A percentile compares a stretch with the other conserved stretches of the same genome.
These are phyloP conservation scores for Draba incana DNA, from an alignment of 345 rosid genomes.

Conservation along the genomic window DNA sequence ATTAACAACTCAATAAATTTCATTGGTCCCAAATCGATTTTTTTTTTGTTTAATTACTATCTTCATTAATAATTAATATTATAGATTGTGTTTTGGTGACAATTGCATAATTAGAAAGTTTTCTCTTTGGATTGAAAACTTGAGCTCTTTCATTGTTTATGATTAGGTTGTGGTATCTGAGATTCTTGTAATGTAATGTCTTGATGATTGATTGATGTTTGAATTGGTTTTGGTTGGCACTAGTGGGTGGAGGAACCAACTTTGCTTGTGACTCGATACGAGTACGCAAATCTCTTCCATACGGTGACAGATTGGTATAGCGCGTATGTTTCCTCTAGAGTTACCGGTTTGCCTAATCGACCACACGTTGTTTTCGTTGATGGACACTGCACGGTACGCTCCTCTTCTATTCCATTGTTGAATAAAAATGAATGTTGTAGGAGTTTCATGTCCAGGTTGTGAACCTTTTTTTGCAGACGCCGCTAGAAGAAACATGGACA, in stretches of 20 bases:
- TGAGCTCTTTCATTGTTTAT: constrained; percentile 7
- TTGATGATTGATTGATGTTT: constrained; percentile 22
- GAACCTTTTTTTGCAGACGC: constrained; percentile 55
- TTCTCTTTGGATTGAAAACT: not conserved
- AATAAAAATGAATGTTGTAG: not conserved
- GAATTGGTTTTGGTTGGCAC: constrained; percentile 19
- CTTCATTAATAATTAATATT: not conserved
- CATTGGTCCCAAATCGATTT: constrained; percentile 10
- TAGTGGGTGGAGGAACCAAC: constrained; percentile 98
- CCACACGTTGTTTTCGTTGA: constrained; percentile 85
- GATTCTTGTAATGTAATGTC: constrained; percentile 15
- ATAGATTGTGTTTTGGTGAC: constrained; percentile 20
- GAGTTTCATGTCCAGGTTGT: constrained; percentile 19
- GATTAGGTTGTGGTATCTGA: not conserved
- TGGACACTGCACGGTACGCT: constrained; percentile 78
- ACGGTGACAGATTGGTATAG: constrained; percentile 95
- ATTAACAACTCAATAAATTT: constrained; percentile 13
- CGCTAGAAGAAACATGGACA: constrained; percentile 84
- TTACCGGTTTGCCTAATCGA: constrained; percentile 80
- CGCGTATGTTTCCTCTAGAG: constrained; percentile 81
- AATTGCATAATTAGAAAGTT: constrained; percentile 19
- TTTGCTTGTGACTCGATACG: constrained; percentile 67
- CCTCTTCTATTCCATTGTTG: constrained; percentile 19
- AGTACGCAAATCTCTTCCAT: constrained; percentile 93
- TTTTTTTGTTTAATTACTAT: not conserved